Base-by-base conservation (phyloP, 106 monocot species). In the Platanthera zijinensis region DNA sequence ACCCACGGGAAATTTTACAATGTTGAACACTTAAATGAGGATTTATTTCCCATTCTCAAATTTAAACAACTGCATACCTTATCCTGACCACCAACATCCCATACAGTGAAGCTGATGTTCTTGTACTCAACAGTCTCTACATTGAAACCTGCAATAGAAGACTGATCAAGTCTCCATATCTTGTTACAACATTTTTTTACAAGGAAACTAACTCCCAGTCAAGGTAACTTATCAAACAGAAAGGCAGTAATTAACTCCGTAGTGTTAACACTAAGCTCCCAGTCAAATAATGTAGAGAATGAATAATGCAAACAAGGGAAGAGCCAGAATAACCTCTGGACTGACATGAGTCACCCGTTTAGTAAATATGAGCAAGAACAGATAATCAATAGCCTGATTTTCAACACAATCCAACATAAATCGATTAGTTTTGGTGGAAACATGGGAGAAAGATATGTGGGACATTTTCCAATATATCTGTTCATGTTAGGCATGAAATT, bases 51-150 rank as follows among this genome's bases (percentile, higher is more conserved):
- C 14, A 56, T 56, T 13, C 56, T 56, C 56, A 56, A 56, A 56
- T 13, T 22, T 63, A 30, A 11, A 5, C 45, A 70, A 70, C 4
- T 15, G 15, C 21, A 32, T 73, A 79, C 79, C 79, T 79, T 79
- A 50, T 79, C 79, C 51, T 79, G 79, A 73, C 79, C 79, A 7
- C 79, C 79, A 18, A 79, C 79, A 63, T 79, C 79, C 79, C 79
- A 79, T 54, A 79, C 79, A 17, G 79, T 79, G 73, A 79, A 79
- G 57, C 79, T 79, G 51, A 79, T 79, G 73, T 79, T 79, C 79
- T 79, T 79, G 73, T 79, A 79, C 59, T 79, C 79, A 21, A 79
- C 79, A 30, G 79, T 79, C 79, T 79, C 79, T n/a, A 79, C 79
- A 51, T 79, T 79, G 73, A 79, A 79, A 25, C 79, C 79, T 79